Evolutionary conservation across 2,329 filamentous ascomycete genomes (phyloP), one percentile per base, ranked within the genome.

Genomic region (Aspergillaceae sp.): DNA sequence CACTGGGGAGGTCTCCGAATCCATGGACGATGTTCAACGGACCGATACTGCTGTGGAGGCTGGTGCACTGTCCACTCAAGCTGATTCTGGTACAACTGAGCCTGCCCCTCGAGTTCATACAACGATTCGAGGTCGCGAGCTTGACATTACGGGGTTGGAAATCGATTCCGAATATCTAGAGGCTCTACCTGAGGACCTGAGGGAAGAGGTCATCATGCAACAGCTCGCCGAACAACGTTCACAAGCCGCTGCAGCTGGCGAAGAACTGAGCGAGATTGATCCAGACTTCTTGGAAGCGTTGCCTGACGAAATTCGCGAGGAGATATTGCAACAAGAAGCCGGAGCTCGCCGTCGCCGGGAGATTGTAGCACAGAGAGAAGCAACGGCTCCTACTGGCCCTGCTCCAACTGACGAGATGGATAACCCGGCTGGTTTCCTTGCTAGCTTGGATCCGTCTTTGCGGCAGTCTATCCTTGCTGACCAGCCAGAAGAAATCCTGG

Each of bases 121-220:
- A 10, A 90, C 79, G 2, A 89, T 98, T 45, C 77, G 90, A 49
- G 91, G 90, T 28, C 85, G 86, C 52, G 83, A 92, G 58, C 80
- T 94, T 44, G 92, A 98, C 64, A 92, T 98, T 42, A 98, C 92
- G 0, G 87, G 87, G 50, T 77, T 98, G 51, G 90, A 91, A 42
- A 97, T 98, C 56, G 92, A 98, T 62, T 80, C 86, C 10, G 90
- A 94, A 47, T 98, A 96, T 66, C 79, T 98, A 5, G 87, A 92
- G 48, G 94, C 91, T n/a, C 73, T 98, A n/a, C 92, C 92, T 0
- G 92, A 98, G 57, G 94, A 98, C 50, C 83, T 97, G 61, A 80
- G 92, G 40, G 91, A 97, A 65, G 92, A 98, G 63, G 92, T 98
- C 42, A 87, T 98, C 53, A 88, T 94, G 64, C 83, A 90, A 51